These are phyloP conservation scores for Fagus sylvatica DNA, from an alignment of 306 rosid genomes.

Conservation along the genomic window DNA sequence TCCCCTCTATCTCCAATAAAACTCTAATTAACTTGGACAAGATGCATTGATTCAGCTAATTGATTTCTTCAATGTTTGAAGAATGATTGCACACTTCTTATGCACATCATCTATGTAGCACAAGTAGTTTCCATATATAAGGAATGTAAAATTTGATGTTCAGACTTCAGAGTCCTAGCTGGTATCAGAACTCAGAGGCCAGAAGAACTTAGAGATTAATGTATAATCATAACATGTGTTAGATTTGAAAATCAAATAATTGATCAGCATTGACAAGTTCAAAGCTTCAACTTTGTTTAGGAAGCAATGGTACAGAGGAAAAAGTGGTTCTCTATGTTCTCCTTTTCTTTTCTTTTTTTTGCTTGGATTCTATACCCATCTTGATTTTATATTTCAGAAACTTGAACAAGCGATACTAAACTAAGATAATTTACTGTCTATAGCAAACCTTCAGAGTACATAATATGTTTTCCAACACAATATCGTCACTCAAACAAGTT, in stretches of 20 bases:
- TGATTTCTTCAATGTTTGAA: no score
- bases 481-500: neutral
- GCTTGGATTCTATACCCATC: neutral
- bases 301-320: neutral
- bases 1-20: no score
- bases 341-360: neutral
- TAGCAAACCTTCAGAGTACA: neutral
- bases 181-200: neutral
- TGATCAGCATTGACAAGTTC: neutral
- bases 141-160: no score
- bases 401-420: neutral
- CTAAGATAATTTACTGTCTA: neutral
- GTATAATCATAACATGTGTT: neutral
- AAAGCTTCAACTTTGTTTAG: neutral
- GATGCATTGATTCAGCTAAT: no score
- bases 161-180: no score
- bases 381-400: neutral
- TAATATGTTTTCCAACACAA: neutral
- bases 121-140: no score
- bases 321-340: neutral
- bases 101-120: no score
- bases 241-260: neutral
- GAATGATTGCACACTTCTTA: no score
- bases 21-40: no score
- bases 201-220: neutral